Evolutionary conservation across 495 filamentous ascomycete species (phyloP), one percentile per base, ranked within the genome.

Genomic region (Pyrenula aspistea): DNA sequence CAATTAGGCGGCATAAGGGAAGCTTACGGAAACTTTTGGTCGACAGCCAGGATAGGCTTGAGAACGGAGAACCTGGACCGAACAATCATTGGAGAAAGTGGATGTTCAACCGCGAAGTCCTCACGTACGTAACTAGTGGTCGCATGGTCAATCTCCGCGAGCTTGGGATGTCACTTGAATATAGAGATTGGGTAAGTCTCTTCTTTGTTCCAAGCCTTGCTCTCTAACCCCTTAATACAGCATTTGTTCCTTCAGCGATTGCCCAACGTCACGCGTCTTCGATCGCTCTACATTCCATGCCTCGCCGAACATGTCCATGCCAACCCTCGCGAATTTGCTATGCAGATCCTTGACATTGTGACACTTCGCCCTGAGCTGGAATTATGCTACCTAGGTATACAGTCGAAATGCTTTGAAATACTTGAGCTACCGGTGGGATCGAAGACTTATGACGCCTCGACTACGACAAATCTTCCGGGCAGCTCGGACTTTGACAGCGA

Each of bases 191-290:
- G 90, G 89, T 94, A 78, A 72, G 82, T 67, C 58, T 25, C 60
- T 31, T 2, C 53, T 42, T 52, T 49, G 25, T 56, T n/a, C 24
- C 25, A 20, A 50, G 24, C 55, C 49, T 57, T 24, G 22, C 15
- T 15, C 47, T 58, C 59, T 65, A 57, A 62, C 53, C 49, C 12
- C 57, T 22, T 22, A 42, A 31, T 52, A 56, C 59, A 95, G 91
- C 92, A 97, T 73, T 85, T 79, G 59, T 90, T 97, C 74, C 78
- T 97, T 2, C 89, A 90, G 61, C 77, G 84, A 54, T 79, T 97
- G 19, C 89, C 89, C 1, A 77, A 83, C 25, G 76, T 95, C 55
- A 77, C 85, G 1, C 82, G 87, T 55, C 78, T 97, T 24, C 84
- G 83, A 2, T 84, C 88, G 1, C 75, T 96, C 2, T 84, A 96